phyloP scores from a whole-genome alignment of 139 green algal species.

The Raphidocelis subcapitata region DNA sequence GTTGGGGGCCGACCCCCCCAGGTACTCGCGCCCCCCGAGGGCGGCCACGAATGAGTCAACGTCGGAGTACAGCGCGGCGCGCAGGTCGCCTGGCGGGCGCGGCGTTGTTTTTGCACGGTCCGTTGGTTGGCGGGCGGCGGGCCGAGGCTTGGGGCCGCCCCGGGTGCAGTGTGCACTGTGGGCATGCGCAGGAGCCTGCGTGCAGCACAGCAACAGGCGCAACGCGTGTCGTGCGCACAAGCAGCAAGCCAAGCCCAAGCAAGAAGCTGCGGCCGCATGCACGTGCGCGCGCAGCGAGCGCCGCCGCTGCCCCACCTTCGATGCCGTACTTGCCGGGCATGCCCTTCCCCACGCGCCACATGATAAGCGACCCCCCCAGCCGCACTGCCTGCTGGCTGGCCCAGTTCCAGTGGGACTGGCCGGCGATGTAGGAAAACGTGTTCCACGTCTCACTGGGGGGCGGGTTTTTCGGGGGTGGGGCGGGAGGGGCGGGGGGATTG shows the following conservation, averaged over 20 bases:
- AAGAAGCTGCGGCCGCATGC: too few species aligned
- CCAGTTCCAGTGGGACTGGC: conserved; percentile 74
- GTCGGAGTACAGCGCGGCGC: conserved; percentile 68
- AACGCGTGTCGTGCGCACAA: too few species aligned
- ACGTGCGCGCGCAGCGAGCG: too few species aligned
- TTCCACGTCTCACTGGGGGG: conserved; percentile 64
- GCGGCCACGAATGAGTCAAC: conserved; percentile 48
- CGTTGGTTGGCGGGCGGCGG: too few species aligned
- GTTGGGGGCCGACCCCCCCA: conserved; percentile 74
- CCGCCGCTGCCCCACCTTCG: conserved; percentile 50
- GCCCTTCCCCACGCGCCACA: conserved; percentile 71
- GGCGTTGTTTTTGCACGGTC: too few species aligned
- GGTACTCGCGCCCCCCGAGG: conserved; percentile 38
- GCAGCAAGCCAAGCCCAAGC: too few species aligned
- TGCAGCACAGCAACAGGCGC: too few species aligned
- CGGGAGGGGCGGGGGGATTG: too few species aligned
- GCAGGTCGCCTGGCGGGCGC: conserved; percentile 52
- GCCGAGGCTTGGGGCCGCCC: too few species aligned
- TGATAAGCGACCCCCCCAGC: conserved; percentile 70
- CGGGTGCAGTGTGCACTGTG: too few species aligned
- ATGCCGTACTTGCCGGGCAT: conserved; percentile 94
- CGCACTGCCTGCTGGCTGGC: conserved; percentile 60
- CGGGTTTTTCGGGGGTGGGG: neutral
- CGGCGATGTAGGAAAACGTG: conserved; percentile 89
- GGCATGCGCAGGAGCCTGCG: too few species aligned